phyloP scores from a whole-genome alignment of 2,329 filamentous ascomycete genomes.

The Amesomyces nigricolor region DNA sequence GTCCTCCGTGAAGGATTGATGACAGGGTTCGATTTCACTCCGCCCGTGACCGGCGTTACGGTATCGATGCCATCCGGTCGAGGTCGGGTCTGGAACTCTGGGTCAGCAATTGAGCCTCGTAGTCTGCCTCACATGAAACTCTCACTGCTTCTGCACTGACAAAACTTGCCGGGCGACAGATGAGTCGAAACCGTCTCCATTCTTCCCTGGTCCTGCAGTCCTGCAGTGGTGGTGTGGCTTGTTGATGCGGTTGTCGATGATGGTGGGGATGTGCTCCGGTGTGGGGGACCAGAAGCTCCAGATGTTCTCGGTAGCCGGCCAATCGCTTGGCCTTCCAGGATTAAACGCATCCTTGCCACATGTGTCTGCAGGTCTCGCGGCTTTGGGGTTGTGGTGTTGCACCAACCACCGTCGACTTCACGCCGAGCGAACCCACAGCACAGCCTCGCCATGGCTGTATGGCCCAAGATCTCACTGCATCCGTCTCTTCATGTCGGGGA shows the following conservation, averaged over 20 bases:
- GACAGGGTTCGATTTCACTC: too few species aligned
- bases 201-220: conserved; percentile 13
- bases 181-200: conserved; percentile 5
- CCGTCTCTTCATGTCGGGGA: not conserved
- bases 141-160: not conserved
- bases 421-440: conserved; percentile 13
- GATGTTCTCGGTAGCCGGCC: conserved; percentile 30
- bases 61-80: too few species aligned
- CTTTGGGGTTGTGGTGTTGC: conserved; percentile 6
- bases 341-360: conserved; percentile 7
- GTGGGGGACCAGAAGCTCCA: conserved; percentile 8
- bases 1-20: not conserved
- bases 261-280: conserved; percentile 3
- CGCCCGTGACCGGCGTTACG: too few species aligned
- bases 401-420: conserved; percentile 11
- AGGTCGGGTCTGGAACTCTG: too few species aligned
- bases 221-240: conserved; percentile 1
- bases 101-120: conserved; percentile 9
- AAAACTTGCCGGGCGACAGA: not conserved
- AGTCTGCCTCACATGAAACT: conserved; percentile 9
- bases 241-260: conserved; percentile 7
- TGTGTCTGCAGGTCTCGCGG: conserved; percentile 13
- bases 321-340: conserved; percentile 29
- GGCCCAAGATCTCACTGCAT: not conserved
- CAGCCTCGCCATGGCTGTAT: conserved; percentile 22